phyloP scores from a whole-genome alignment of 108 stramenopile genomes.

The Pseudonitzschia multiseries region DNA sequence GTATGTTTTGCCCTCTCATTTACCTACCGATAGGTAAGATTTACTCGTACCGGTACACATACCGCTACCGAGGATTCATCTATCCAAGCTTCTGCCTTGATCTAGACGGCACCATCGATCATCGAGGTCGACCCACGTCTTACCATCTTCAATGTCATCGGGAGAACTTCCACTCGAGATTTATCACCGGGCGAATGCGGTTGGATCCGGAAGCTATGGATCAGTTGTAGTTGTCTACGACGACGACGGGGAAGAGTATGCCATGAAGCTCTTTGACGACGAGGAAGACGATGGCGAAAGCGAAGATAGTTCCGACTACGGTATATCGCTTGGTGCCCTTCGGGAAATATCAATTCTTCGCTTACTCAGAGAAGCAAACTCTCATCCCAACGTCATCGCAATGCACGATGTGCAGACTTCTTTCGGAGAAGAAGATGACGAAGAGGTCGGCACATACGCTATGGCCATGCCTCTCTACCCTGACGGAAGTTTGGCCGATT shows the following conservation, averaged over 20 bases:
- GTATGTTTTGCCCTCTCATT: no score
- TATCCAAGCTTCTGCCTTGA: no score
- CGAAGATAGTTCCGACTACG: slow-evolving; percentile 39
- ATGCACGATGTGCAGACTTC: slow-evolving; percentile 70
- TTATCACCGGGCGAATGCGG: slow-evolving; percentile 70
- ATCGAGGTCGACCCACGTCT: no score
- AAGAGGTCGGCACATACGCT: slow-evolving; percentile 48
- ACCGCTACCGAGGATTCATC: no score
- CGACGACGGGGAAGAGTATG: slow-evolving; percentile 77
- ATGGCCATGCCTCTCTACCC: slow-evolving; percentile 76
- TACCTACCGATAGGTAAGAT: no score
- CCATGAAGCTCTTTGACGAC: slow-evolving; percentile 70
- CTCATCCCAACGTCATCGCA: slow-evolving; percentile 71
- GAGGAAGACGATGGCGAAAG: slow-evolving; percentile 49
- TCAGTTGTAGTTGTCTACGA: slow-evolving; percentile 76
- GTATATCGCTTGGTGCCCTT: slow-evolving; percentile 63
- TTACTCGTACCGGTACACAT: no score
- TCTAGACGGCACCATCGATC: no score
- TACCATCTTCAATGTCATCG: slow-evolving; percentile 57
- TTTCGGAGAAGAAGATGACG: slow-evolving; percentile 50
- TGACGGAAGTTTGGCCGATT: slow-evolving; percentile 51
- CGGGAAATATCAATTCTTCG: slow-evolving; percentile 78
- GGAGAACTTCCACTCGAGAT: slow-evolving; percentile 60
- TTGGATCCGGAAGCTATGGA: slow-evolving; percentile 79
- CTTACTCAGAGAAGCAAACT: slow-evolving; percentile 61